Conservation (phyloP, 2,329 filamentous ascomycete genomes). For the Cladosporium sp. region DNA sequence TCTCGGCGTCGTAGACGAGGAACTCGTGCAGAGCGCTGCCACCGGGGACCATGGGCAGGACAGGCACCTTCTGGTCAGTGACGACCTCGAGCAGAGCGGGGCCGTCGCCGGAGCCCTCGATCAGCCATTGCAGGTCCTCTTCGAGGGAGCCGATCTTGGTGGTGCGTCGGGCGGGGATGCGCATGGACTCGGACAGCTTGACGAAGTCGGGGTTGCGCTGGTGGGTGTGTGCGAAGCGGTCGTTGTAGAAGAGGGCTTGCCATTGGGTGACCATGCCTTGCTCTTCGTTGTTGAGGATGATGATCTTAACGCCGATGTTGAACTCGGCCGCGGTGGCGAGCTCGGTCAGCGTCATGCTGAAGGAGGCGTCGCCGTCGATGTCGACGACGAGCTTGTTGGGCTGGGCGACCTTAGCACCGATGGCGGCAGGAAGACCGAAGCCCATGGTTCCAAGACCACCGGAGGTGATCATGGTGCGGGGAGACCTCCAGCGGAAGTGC, state of each 20-base stretch:
- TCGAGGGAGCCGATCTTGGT: constrained; percentile 72
- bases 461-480: constrained; percentile 92
- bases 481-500: constrained; percentile 91
- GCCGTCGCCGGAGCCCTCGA: constrained; percentile 69
- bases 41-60: constrained; percentile 95
- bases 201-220: constrained; percentile 95
- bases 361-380: constrained; percentile 97
- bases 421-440: constrained; percentile 88
- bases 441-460: constrained; percentile 97
- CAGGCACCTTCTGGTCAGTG: constrained; percentile 83
- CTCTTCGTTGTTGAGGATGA: constrained; percentile 94
- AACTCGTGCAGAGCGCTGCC: constrained; percentile 90
- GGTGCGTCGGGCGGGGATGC: constrained; percentile 69
- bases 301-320: constrained; percentile 93
- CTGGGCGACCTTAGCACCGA: constrained; percentile 85
- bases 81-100: constrained; percentile 89
- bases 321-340: constrained; percentile 91
- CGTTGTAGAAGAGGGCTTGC: constrained; percentile 97
- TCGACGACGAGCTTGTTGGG: constrained; percentile 85
- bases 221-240: constrained; percentile 88
- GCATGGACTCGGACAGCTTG: constrained; percentile 89
- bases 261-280: constrained; percentile 99
- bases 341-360: constrained; percentile 98
- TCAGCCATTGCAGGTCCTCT: constrained; percentile 79
- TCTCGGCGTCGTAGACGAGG: constrained; percentile 74